These are phyloP conservation scores for Flaveria trinervia DNA, from an alignment of 129 eudicot species.

Conservation along the genomic window DNA sequence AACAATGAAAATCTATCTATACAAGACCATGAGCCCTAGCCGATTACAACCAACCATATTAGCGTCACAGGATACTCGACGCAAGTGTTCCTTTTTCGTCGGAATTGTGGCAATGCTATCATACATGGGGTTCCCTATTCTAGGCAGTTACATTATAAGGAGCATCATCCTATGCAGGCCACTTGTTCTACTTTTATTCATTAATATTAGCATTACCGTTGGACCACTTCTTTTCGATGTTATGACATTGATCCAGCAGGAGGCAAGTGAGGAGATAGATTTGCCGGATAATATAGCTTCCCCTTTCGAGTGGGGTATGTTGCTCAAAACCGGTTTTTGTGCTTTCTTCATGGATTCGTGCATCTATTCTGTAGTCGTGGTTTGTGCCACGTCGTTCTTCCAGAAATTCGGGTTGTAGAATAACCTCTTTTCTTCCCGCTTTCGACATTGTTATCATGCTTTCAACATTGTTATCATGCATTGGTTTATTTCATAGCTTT, in stretches of 20 bases:
- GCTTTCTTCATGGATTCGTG: slow-evolving; percentile 78
- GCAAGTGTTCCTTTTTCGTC: slow-evolving; percentile 47
- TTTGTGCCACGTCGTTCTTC: slow-evolving; percentile 59
- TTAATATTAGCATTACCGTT: slow-evolving; percentile 58
- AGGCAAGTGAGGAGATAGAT: slow-evolving; percentile 38
- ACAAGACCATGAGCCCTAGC: slow-evolving; percentile 36
- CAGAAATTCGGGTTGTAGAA: slow-evolving; percentile 48
- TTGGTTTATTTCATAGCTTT: not conserved
- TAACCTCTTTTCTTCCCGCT: not conserved
- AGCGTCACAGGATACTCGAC: slow-evolving; percentile 56
- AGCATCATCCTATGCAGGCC: slow-evolving; percentile 59
- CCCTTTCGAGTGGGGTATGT: slow-evolving; percentile 64
- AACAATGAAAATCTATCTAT: slow-evolving; percentile 25
- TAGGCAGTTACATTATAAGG: slow-evolving; percentile 44
- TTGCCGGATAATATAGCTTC: slow-evolving; percentile 50
- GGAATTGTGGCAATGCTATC: slow-evolving; percentile 67
- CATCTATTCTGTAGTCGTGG: slow-evolving; percentile 52
- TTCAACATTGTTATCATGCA: not conserved
- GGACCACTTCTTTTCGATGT: slow-evolving; percentile 47
- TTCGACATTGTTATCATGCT: not conserved
- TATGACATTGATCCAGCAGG: slow-evolving; percentile 29
- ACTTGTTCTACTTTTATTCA: slow-evolving; percentile 58
- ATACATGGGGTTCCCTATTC: slow-evolving; percentile 54
- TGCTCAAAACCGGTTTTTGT: slow-evolving; percentile 51
- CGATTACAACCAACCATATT: slow-evolving; percentile 56